Percentiles rank a stretch among this genome's conserved stretches.
These are phyloP conservation scores for Leucocoprinus leucothites DNA, from an alignment of 768 basidiomycete species.

Conservation along the genomic window DNA sequence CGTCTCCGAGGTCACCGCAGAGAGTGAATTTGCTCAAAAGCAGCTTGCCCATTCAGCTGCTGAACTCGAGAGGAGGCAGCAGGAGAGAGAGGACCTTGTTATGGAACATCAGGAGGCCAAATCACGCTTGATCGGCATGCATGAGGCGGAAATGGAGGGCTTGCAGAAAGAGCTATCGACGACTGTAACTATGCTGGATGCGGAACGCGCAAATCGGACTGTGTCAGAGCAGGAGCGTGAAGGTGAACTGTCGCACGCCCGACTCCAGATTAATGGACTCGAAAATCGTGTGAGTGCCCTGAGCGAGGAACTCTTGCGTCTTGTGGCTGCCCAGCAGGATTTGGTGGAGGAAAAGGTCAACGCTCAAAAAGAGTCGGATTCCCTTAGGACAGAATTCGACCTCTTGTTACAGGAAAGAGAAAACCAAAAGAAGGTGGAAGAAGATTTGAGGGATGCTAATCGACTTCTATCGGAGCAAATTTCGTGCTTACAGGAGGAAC, in stretches of 20 bases:
- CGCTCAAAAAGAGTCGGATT: neutral
- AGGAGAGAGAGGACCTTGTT: neutral
- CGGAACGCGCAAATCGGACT: constrained; percentile 1
- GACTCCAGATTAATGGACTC: constrained; percentile 15
- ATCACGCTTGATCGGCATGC: neutral
- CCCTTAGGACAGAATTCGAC: neutral
- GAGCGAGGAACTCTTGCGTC: constrained; percentile 11
- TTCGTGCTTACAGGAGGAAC: constrained; percentile 22
- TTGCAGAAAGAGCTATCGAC: neutral
- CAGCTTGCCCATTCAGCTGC: constrained; percentile 2
- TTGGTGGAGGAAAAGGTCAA: constrained; percentile 18
- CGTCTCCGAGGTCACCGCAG: neutral
- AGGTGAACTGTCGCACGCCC: constrained; percentile 18
- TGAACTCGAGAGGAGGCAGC: constrained; percentile 5
- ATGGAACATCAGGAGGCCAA: neutral
- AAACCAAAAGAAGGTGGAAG: neutral
- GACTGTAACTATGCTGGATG: neutral
- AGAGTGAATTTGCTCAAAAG: neutral
- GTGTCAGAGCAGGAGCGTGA: constrained; percentile 16
- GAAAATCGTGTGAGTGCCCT: constrained; percentile 12
- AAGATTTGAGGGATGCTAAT: neutral
- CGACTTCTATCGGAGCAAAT: constrained; percentile 17
- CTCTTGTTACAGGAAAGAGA: neutral
- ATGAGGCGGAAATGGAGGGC: neutral
- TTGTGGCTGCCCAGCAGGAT: constrained; percentile 8